Percentiles rank a stretch among this genome's conserved stretches.
Conservation (phyloP, 352 stramenopile species). For the Peronospora destructor region DNA sequence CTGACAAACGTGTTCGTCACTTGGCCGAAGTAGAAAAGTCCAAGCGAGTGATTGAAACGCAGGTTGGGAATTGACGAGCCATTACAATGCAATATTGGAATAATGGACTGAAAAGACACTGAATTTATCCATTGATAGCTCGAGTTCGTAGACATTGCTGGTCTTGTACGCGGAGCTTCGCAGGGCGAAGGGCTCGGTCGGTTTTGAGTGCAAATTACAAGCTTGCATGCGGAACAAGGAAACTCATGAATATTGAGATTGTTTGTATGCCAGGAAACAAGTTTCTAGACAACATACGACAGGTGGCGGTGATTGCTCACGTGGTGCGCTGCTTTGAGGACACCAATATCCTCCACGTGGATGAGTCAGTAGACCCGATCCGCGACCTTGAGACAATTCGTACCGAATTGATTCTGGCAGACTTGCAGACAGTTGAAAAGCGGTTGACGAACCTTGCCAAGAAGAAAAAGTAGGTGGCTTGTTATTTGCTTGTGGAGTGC, state of each 20-base stretch:
- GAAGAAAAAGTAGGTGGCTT: constrained; percentile 60
- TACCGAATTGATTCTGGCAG: constrained; percentile 92
- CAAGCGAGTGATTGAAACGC: constrained; percentile 65
- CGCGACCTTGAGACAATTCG: constrained; percentile 98
- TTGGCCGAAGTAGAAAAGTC: constrained; percentile 70
- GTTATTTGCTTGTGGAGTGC: not conserved
- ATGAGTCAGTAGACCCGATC: constrained; percentile 92
- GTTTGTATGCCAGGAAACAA: constrained; percentile 48
- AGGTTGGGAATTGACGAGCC: constrained; percentile 16
- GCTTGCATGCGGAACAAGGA: not conserved
- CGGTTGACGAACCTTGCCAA: constrained; percentile 54
- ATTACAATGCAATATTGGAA: constrained; percentile 2
- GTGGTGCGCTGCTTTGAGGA: constrained; percentile 98
- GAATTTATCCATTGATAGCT: constrained; percentile 38
- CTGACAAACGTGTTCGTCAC: constrained; percentile 50
- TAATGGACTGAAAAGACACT: constrained; percentile 9
- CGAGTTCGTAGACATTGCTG: constrained; percentile 85
- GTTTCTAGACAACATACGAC: constrained; percentile 83
- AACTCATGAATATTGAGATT: constrained; percentile 2
- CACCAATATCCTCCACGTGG: constrained; percentile 96
- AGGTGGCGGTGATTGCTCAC: constrained; percentile 76
- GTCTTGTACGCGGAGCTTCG: constrained; percentile 73
- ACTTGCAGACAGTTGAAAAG: constrained; percentile 76
- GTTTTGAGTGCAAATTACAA: constrained; percentile 1
- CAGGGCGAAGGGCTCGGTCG: constrained; percentile 70